A percentile compares a stretch with the other conserved stretches of the same genome.
phyloP scores from a whole-genome alignment of 306 rosid species.

The Chamaecrista fasciculata region DNA sequence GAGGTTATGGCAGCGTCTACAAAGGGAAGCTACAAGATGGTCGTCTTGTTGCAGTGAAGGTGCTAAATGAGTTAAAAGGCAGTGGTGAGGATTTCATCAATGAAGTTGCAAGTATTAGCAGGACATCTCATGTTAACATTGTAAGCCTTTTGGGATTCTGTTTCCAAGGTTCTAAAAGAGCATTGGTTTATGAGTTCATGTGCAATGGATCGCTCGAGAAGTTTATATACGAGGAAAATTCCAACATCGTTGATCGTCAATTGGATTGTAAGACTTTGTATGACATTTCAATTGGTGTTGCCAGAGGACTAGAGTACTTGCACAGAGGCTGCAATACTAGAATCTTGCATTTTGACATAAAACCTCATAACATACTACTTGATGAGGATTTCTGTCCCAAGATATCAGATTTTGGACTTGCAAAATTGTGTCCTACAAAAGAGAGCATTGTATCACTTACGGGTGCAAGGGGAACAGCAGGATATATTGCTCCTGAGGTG shows the following conservation, averaged over 20 bases:
- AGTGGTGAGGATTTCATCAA: conserved; percentile 37
- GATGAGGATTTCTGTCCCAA: conserved; percentile 14
- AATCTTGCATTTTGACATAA: conserved; percentile 9
- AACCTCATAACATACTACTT: conserved; percentile 31
- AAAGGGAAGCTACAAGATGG: conserved; percentile 28
- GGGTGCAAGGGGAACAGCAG: conserved; percentile 26
- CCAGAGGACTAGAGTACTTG: background rate
- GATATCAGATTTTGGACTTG: conserved; percentile 35
- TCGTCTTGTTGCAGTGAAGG: conserved; percentile 30
- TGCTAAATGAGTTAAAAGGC: conserved; percentile 19
- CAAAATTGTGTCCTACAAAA: conserved; percentile 3
- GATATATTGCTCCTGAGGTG: background rate
- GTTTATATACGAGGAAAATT: conserved; percentile 13
- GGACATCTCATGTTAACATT: conserved; percentile 32
- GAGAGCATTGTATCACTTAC: conserved; percentile 15
- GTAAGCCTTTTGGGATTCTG: conserved; percentile 31
- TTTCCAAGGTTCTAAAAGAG: conserved; percentile 27
- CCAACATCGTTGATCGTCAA: background rate
- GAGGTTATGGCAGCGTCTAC: conserved; percentile 40
- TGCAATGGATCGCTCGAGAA: conserved; percentile 36
- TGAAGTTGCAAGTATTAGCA: conserved; percentile 33
- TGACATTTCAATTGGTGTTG: conserved; percentile 30
- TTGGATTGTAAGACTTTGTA: conserved; percentile 27
- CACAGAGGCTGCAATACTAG: background rate
- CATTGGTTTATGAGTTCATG: conserved; percentile 36